phyloP scores from a whole-genome alignment of 768 basidiomycete species.

The Lactarius deliciosus region DNA sequence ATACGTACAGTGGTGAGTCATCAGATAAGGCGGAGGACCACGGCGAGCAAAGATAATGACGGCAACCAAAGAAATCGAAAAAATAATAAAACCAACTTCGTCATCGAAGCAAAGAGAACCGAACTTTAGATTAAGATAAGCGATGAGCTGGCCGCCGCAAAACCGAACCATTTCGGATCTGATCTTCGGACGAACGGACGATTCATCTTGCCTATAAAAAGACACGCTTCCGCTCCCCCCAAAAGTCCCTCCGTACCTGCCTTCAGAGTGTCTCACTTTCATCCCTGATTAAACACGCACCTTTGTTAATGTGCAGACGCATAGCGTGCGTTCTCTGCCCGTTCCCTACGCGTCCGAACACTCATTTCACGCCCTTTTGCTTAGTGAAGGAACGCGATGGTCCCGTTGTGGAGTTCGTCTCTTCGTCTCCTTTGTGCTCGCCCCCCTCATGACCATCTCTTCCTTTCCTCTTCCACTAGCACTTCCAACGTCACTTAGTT shows the following conservation, averaged over 20 bases:
- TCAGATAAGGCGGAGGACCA: conserved; percentile 14
- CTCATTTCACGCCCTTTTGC: conserved; percentile 24
- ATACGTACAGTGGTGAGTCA: conserved; percentile 8
- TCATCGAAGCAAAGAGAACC: background rate
- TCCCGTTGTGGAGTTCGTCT: conserved; percentile 59
- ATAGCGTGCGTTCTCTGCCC: conserved; percentile 57
- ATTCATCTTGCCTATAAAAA: conserved; percentile 20
- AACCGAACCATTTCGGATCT: conserved; percentile 26
- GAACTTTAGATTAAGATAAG: conserved; percentile 11
- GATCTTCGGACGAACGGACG: conserved; percentile 6
- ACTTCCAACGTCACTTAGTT: conserved; percentile 75
- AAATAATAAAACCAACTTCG: conserved; percentile 9
- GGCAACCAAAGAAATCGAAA: background rate
- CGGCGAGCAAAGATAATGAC: conserved; percentile 1
- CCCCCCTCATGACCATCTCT: background rate
- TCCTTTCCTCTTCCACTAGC: conserved; percentile 42
- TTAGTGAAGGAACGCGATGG: conserved; percentile 78
- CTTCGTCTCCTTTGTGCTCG: conserved; percentile 6
- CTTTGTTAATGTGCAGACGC: conserved; percentile 61
- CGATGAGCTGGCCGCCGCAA: conserved; percentile 7
- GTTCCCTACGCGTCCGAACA: conserved; percentile 17
- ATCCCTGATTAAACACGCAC: background rate
- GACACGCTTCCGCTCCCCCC: conserved; percentile 8
- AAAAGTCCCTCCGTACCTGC: conserved; percentile 12
- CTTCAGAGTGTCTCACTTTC: background rate